phyloP scores from a whole-genome alignment of 805 yeast genomes.

The Jamesozyma piceae region DNA sequence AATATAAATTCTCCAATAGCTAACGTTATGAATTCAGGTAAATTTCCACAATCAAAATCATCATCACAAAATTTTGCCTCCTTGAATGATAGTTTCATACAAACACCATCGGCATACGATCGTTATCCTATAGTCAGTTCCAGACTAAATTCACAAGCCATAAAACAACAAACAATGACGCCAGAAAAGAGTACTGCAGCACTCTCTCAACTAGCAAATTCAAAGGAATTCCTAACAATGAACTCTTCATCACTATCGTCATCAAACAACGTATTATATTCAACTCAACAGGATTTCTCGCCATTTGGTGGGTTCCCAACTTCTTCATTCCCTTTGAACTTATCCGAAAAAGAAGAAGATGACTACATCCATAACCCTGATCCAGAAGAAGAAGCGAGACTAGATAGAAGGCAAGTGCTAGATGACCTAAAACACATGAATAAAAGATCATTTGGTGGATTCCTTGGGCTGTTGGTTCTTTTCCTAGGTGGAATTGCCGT shows the following conservation, averaged over 20 bases:
- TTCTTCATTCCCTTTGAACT: slow-evolving; percentile 75
- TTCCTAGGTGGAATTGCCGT: slow-evolving; percentile 54
- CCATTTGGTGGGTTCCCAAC: slow-evolving; percentile 99
- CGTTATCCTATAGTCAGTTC: slow-evolving; percentile 58
- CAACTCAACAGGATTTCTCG: slow-evolving; percentile 47
- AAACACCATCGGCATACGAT: slow-evolving; percentile 50
- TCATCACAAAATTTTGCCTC: slow-evolving; percentile 20
- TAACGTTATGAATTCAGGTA: not conserved
- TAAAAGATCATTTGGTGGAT: slow-evolving; percentile 49
- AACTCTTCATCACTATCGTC: not conserved
- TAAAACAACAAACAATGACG: not conserved
- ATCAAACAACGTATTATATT: not conserved
- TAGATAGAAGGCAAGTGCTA: slow-evolving; percentile 59
- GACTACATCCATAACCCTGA: slow-evolving; percentile 95
- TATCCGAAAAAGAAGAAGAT: slow-evolving; percentile 91
- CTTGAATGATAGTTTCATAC: slow-evolving; percentile 1
- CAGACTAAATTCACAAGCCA: slow-evolving; percentile 42
- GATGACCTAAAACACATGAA: slow-evolving; percentile 62
- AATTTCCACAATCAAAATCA: slow-evolving; percentile 31
- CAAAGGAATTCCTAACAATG: not conserved
- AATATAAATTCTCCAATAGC: not conserved
- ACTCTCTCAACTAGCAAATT: not conserved
- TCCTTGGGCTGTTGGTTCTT: slow-evolving; percentile 50
- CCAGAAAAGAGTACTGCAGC: not conserved
- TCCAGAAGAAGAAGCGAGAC: slow-evolving; percentile 82